Base-by-base conservation (phyloP, 495 filamentous ascomycete genomes). In the Penicillium diatomitis region DNA sequence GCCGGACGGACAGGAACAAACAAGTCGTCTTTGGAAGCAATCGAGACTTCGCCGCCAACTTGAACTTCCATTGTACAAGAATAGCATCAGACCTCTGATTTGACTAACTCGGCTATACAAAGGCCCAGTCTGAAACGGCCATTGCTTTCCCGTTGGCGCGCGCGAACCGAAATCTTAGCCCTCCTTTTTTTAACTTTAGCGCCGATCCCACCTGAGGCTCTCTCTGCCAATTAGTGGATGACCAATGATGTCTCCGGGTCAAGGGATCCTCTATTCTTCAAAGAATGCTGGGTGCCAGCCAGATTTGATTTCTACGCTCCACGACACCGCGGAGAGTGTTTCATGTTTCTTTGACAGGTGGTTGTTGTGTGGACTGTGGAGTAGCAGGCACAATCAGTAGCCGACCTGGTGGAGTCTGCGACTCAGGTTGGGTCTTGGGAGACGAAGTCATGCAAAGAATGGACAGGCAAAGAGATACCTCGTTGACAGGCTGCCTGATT, bases 381-480 rank as follows among this genome's bases (percentile, higher is more conserved):
- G 47, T 38, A 51, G 50, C 37, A 38, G 36, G 20, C 30, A 10
- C 9, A 28, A 39, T 11, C 33, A 41, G 32, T 9, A 38, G 28
- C 46, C 44, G 47, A 53, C 47, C 11, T 8, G 39, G 53, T 50
- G 53, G 53, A 46, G 48, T 32, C 20, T 20, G 20, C 20, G 20
- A 20, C 20, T 2, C 20, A 20, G 20, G 20, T 2, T 20, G 20
- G 20, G 20, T 20, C 20, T 20, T 20, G 20, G 2, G 20, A 20
- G 20, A 20, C 20, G 20, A 20, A 20, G 20, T 2, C 20, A 20
- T 20, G 20, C 20, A 20, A 20, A 20, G 20, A 20, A 20, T 20
- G 20, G 20, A 20, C 20, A 9, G 32, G 9, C 49, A 57, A 60
- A 60, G 53, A 62, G 53, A 31, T 54, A 50, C 41, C 60, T 43